These are phyloP conservation scores for Elaeis oleifera DNA, from an alignment of 202 grass and related monocot genomes.

Conservation along the genomic window DNA sequence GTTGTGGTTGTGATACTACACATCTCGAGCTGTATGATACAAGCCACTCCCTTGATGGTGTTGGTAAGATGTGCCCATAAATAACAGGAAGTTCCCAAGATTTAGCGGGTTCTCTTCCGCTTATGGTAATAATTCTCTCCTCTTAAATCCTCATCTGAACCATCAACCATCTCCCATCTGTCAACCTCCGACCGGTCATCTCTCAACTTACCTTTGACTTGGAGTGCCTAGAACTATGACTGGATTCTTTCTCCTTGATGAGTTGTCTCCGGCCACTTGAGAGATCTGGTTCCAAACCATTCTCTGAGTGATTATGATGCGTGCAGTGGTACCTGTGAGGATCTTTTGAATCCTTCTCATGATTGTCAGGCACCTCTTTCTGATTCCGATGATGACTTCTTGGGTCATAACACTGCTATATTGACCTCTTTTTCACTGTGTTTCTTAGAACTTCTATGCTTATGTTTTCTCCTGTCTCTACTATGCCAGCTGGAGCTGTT, in stretches of 20 bases:
- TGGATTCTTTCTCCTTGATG: constrained; percentile 26
- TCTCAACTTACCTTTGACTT: constrained; percentile 17
- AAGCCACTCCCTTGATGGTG: background rate
- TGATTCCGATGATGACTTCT: constrained; percentile 21
- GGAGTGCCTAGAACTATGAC: constrained; percentile 5
- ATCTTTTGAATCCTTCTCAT: background rate
- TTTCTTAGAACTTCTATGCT: constrained; percentile 4
- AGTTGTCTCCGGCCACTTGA: constrained; percentile 4
- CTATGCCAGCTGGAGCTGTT: constrained; percentile 5
- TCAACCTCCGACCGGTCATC: constrained; percentile 18
- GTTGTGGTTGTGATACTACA: background rate
- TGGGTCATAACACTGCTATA: constrained; percentile 8
- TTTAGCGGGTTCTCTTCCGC: constrained; percentile 26
- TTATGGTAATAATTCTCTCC: constrained; percentile 27
- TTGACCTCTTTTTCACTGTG: background rate
- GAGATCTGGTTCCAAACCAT: constrained; percentile 12
- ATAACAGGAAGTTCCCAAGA: background rate
- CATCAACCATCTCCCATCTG: constrained; percentile 45
- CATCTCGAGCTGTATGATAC: background rate
- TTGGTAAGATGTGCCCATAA: no score
- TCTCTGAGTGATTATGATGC: constrained; percentile 18
- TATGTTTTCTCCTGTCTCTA: constrained; percentile 5
- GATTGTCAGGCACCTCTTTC: constrained; percentile 9
- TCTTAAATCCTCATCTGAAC: constrained; percentile 27
- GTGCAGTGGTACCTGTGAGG: constrained; percentile 3